Base-by-base conservation (phyloP, 2,329 filamentous ascomycete genomes). In the Aspergillus terreus region DNA sequence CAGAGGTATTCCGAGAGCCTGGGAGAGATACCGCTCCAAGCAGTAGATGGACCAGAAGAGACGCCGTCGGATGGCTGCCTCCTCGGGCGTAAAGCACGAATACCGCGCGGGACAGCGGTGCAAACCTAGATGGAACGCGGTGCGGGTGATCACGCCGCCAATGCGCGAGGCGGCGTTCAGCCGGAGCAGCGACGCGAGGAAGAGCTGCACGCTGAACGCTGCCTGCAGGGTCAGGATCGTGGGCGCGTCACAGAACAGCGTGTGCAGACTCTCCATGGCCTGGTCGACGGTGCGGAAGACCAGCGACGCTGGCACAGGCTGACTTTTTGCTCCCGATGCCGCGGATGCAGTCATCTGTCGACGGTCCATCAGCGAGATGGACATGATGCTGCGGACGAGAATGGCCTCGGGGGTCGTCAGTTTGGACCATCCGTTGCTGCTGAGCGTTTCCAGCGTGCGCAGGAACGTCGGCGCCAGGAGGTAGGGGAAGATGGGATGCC, bases 11-110 rank as follows among this genome's bases (percentile, higher is more conserved):
- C 81, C 81, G 2, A 83, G 72, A 0, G 79, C 79, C 44, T 83
- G 81, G 7, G 77, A 81, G 0, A 83, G 68, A 50, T 81, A 77
- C 43, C 81, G 71, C 41, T 83, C 81, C 0, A 82, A 63, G 14
- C 71, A 76, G 45, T 83, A 84, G 0, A 82, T 73, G 1, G 78
- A 78, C 80, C 80, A 83, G 54, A 83, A 83, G 0, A 83, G 65
- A 0, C 80, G 72, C 12, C 78, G 74, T 1, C 81, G 73, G 30
- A 80, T 72, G 2, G 75, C 70, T 2, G 69, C 71, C 40, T 82
- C 78, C 9, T 72, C 64, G 1, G 62, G 50, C 0, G 69, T 74
- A 56, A 83, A 82, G 42, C 78, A 77, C 0, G 75, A 67, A 50
- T 76, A 83, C 0, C 81, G 72, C 4, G 71, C 70, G 1, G 81